These are phyloP conservation scores for Trichoderma sp. DNA, from an alignment of 2,329 filamentous ascomycete genomes.

Conservation along the genomic window DNA sequence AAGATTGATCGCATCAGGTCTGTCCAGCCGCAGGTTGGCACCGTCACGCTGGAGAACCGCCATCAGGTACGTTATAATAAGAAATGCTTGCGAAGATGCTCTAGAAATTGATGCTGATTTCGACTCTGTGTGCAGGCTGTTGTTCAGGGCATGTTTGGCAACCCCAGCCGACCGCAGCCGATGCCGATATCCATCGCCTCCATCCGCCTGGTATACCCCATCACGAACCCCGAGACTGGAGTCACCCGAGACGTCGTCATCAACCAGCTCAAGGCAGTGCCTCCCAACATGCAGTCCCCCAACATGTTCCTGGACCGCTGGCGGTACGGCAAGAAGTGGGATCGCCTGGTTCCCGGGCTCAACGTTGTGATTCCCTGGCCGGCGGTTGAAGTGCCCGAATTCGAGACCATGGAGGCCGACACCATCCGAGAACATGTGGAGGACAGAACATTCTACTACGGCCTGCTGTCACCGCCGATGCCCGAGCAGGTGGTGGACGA, in stretches of 20 bases:
- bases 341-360: slow-evolving; percentile 68
- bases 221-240: slow-evolving; percentile 67
- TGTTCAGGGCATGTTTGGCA: slow-evolving; percentile 38
- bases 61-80: slow-evolving; percentile 59
- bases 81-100: background rate
- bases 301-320: slow-evolving; percentile 48
- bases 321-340: slow-evolving; percentile 48
- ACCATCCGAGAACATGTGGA: slow-evolving; percentile 78
- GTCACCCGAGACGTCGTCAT: slow-evolving; percentile 73
- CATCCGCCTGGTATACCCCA: slow-evolving; percentile 79
- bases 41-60: slow-evolving; percentile 62
- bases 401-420: slow-evolving; percentile 63
- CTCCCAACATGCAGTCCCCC: slow-evolving; percentile 50
- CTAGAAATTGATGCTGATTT: background rate
- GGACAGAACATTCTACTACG: slow-evolving; percentile 74
- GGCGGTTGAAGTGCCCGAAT: slow-evolving; percentile 51
- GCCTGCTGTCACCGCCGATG: slow-evolving; percentile 75
- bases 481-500: slow-evolving; percentile 79
- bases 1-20: slow-evolving; percentile 74
- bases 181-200: slow-evolving; percentile 66
- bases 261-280: slow-evolving; percentile 64
- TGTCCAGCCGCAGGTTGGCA: slow-evolving; percentile 58
- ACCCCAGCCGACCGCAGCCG: slow-evolving; percentile 37
- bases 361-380: slow-evolving; percentile 80
- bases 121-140: slow-evolving; percentile 34